phyloP scores from a whole-genome alignment of 257 asterid species.

The Linaria vulgaris region DNA sequence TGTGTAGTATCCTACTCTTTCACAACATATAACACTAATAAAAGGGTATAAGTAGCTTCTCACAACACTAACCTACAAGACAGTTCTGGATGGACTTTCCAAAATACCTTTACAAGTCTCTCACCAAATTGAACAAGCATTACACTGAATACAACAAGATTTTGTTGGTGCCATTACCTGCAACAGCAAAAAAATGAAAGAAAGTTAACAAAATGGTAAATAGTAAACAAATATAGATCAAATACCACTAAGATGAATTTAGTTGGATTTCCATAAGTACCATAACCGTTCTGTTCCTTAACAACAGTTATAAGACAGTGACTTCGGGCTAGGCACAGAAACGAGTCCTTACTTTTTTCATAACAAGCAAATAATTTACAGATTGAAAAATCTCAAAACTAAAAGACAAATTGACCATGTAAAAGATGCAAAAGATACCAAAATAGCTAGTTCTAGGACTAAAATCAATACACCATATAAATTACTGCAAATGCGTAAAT shows the following conservation, averaged over 20 bases:
- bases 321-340: too few species aligned
- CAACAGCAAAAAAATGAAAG: not conserved
- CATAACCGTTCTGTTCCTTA: too few species aligned
- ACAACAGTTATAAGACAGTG: too few species aligned
- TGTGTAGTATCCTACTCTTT: not conserved
- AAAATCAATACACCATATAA: too few species aligned
- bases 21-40: conserved; percentile 4
- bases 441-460: too few species aligned
- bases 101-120: conserved; percentile 9
- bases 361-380: too few species aligned
- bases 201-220: not conserved
- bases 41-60: not conserved
- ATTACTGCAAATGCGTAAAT: not conserved
- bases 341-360: too few species aligned
- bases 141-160: not conserved
- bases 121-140: conserved; percentile 18
- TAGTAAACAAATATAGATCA: not conserved
- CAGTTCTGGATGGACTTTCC: conserved; percentile 2
- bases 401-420: too few species aligned
- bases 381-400: too few species aligned
- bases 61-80: conserved; percentile 14
- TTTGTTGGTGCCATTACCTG: conserved; percentile 18
- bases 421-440: too few species aligned
- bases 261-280: not conserved
- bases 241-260: not conserved